These are phyloP conservation scores for Asterochloris erici DNA, from an alignment of 139 green algal genomes.

Conservation along the genomic window DNA sequence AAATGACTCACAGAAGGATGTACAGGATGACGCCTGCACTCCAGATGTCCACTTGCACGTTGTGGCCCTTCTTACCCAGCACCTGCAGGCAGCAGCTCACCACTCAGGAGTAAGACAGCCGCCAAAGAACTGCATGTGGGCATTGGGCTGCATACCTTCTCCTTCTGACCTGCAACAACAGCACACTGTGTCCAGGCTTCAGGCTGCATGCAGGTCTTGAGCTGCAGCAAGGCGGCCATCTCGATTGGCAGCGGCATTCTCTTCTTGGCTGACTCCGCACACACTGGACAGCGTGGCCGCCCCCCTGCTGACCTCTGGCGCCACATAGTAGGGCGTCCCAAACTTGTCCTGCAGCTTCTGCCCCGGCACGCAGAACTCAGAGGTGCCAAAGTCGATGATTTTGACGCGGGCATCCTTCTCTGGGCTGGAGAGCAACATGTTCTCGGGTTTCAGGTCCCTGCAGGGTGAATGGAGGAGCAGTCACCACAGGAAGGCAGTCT, in stretches of 20 bases:
- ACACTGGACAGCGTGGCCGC: not conserved
- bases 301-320: conserved; percentile 59
- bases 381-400: conserved; percentile 93
- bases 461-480: too few relatives aligned
- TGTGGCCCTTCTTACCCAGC: conserved; percentile 19
- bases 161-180: not conserved
- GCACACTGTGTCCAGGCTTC: too few relatives aligned
- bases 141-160: not conserved
- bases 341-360: conserved; percentile 71
- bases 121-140: not conserved
- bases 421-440: conserved; percentile 88
- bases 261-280: not conserved
- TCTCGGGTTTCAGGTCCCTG: conserved; percentile 88
- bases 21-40: conserved; percentile 46
- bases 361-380: conserved; percentile 79
- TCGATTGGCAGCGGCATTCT: too few relatives aligned
- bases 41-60: conserved; percentile 37
- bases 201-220: too few relatives aligned
- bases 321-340: conserved; percentile 87
- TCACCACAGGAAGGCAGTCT: not conserved
- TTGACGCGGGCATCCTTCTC: conserved; percentile 63
- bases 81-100: not conserved
- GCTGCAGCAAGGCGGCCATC: too few relatives aligned
- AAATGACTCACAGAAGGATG: conserved; percentile 32
- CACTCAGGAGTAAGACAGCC: too few relatives aligned